Evolutionary conservation across 371 early-diverging fungal genomes (phyloP), one percentile per base, ranked within the genome.

Genomic region (Mortierella sp.): DNA sequence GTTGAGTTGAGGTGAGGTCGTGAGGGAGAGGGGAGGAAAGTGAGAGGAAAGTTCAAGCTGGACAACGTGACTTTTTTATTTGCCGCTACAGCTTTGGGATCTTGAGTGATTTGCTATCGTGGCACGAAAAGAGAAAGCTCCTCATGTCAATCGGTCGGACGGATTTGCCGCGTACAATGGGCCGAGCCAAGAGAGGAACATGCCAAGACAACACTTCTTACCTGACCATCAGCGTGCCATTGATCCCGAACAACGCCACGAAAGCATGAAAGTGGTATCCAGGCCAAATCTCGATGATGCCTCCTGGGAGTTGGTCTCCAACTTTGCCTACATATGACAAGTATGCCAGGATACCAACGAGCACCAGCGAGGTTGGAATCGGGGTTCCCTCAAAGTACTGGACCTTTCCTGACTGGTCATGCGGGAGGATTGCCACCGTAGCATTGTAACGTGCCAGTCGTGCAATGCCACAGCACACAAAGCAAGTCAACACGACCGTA

Each of bases 301-400:
- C 83, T 50, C 79, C 79, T 50, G 81, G 83, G 49, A 82, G 47
- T 9, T 78, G 82, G 45, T 86, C 83, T 24, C 84, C 85, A 40
- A 86, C 84, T 81, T 77, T 81, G 51, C 82, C 89, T 53, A 79
- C 55, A 34, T 79, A 69, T 3, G 88, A 80, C 43, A 92, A 81
- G 59, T 91, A 95, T 5, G 92, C 91, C 22, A 94, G 64, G 10
- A 92, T 49, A 19, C 78, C 89, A 5, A 95, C 92, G 34, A 93
- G 64, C 2, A 83, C 72, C 44, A 93, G 78, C 6, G 92, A 88
- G 0, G 93, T 91, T 1, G 95, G 96, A 29, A 96, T 95, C 16
- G 96, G 96, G 2, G 95, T 94, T 55, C 96, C 96, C 78, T 96
- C 95, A 82, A 94, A 96, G 67, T 90, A 91, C 19, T 80, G 63